phyloP scores from a whole-genome alignment of 129 eudicot genomes.

The Silybum marianum region DNA sequence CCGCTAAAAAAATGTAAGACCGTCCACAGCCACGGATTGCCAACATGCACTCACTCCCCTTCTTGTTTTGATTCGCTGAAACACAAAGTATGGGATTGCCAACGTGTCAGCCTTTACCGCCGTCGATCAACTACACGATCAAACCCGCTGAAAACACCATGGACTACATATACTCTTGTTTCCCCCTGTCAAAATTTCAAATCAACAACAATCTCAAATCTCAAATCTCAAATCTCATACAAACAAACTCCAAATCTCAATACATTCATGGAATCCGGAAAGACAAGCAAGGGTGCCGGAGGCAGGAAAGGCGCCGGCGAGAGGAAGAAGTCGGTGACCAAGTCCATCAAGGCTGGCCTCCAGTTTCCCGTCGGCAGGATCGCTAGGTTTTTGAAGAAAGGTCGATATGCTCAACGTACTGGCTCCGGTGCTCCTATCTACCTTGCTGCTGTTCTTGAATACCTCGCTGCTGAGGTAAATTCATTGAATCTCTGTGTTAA shows the following conservation, averaged over 20 bases:
- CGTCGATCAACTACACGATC: neutral
- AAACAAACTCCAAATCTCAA: neutral
- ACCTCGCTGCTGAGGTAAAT: neutral
- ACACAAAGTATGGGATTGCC: too few species aligned
- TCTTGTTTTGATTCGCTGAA: too few species aligned
- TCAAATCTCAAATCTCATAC: neutral
- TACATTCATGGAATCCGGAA: neutral
- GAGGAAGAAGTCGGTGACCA: neutral
- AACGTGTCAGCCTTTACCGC: neutral
- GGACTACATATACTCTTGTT: neutral
- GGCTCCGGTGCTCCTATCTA: neutral
- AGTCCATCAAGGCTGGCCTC: neutral
- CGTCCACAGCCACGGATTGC: too few species aligned
- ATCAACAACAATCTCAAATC: neutral
- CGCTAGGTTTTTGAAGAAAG: neutral
- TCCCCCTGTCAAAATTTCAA: neutral
- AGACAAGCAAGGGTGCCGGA: neutral
- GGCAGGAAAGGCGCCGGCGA: neutral
- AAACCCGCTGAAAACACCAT: neutral
- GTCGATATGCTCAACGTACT: neutral
- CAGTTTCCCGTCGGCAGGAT: neutral
- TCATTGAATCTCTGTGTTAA: neutral
- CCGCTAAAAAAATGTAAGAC: too few species aligned
- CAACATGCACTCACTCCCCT: too few species aligned
- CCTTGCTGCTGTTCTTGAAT: neutral